Evolutionary conservation across 2,329 filamentous ascomycete species (phyloP), one percentile per base, ranked within the genome.

Genomic region (Aureobasidium pullulans): DNA sequence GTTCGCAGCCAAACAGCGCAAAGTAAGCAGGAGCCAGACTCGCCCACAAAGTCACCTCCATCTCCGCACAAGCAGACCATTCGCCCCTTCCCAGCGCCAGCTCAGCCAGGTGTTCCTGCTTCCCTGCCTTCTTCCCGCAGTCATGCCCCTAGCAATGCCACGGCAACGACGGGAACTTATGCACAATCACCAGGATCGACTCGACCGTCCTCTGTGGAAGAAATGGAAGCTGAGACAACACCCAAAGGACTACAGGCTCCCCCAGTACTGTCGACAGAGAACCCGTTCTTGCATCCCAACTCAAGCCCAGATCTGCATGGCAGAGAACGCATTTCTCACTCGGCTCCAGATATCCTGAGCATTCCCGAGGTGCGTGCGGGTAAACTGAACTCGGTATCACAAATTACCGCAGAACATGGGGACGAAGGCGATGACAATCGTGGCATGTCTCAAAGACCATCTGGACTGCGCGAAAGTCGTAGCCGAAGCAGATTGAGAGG

Each of bases 401-500:
- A 44, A 8, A 15, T 52, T 28, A 57, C 36, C 6, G 29, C 50
- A 11, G 52, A 52, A 11, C 31, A 37, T 13, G 39, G 43, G 2
- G 52, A 44, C 10, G 44, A 57, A 1, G 37, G 39, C 16, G 57
- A 59, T 2, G 57, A 53, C 13, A 19, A 48, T 15, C 52, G 54
- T 11, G 46, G 57, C 29, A 53, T 43, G 34, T 59, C 44, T 34
- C 34, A 49, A 19, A 37, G 46, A 39, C 43, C 44, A 13, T 10
- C 16, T 8, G 42, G 50, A 44, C 56, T 63, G 16, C 59, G 62
- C 10, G 67, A 69, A 48, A 70, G 68, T 47, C 64, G 70, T 42
- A 71, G 68, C 61, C 66, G 70, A 43, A 72, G 70, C 62, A 67
- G 69, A 28, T 62, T 73, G 57, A 65, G 70, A 40, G 67, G 69